Evolutionary conservation across 768 basidiomycete species (phyloP).

Genomic region (Amanita inopinata): DNA sequence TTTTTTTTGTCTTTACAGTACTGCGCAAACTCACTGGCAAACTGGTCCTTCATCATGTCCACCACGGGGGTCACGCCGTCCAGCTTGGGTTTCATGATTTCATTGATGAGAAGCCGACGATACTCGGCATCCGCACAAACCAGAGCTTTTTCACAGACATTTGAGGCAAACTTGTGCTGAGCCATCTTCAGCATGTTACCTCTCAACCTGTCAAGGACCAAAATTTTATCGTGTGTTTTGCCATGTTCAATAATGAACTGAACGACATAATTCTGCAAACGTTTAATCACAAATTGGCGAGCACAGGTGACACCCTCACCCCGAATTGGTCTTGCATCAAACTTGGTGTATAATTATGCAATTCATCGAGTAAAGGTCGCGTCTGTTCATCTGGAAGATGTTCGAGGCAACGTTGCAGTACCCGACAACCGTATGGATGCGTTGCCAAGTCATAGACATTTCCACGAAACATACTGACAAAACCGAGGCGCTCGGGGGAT

Average conservation of each 20-base stretch:
- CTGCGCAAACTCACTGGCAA: conserved; percentile 54
- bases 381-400: conserved; percentile 63
- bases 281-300: conserved; percentile 3
- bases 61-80: conserved; percentile 64
- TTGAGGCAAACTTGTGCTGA: conserved; percentile 89
- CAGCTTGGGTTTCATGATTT: conserved; percentile 57
- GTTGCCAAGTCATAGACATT: conserved; percentile 75
- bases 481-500: conserved; percentile 62
- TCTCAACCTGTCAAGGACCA: conserved; percentile 58
- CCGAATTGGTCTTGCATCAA: conserved; percentile 92
- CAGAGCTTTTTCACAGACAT: conserved; percentile 90
- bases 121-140: conserved; percentile 52
- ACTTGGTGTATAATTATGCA: conserved; percentile 58
- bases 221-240: conserved; percentile 51
- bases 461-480: conserved; percentile 67
- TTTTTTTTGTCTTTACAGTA: not conserved
- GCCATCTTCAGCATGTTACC: conserved; percentile 76
- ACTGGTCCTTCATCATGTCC: conserved; percentile 81
- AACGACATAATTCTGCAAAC: conserved; percentile 79
- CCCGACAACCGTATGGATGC: conserved; percentile 91
- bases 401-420: conserved; percentile 88
- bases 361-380: conserved; percentile 69
- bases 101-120: conserved; percentile 65
- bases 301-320: conserved; percentile 33
- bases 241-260: conserved; percentile 89